phyloP scores from a whole-genome alignment of 2,329 filamentous ascomycete species.

The Fusarium sp. region DNA sequence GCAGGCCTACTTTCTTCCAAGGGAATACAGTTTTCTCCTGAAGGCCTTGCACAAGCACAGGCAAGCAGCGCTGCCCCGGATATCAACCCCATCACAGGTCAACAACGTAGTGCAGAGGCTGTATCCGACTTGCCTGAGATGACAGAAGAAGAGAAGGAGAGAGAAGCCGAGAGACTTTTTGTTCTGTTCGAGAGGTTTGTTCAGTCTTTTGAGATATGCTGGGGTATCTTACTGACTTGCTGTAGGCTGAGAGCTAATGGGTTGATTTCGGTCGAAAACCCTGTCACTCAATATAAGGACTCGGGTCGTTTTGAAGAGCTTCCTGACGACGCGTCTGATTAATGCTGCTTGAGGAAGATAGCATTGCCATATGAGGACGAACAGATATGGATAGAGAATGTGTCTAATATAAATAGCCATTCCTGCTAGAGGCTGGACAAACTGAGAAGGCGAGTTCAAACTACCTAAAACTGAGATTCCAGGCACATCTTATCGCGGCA shows the following conservation, averaged over 20 bases:
- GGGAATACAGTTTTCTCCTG: background rate
- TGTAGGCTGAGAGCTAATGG: background rate
- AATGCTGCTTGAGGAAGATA: background rate
- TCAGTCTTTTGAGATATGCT: too few species aligned
- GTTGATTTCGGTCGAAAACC: background rate
- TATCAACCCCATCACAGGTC: slow-evolving; percentile 3
- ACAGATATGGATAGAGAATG: background rate
- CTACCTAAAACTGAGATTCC: background rate
- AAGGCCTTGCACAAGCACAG: background rate
- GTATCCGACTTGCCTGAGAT: background rate
- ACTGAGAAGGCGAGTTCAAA: background rate
- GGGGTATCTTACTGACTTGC: background rate
- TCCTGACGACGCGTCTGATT: background rate
- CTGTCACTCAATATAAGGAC: background rate
- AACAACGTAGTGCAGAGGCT: background rate
- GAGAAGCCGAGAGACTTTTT: slow-evolving; percentile 2
- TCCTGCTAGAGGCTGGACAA: background rate
- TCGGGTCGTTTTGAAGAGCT: background rate
- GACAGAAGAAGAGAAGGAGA: slow-evolving; percentile 3
- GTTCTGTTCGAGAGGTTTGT: background rate
- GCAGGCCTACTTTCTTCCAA: background rate
- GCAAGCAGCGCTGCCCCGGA: background rate
- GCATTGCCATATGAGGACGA: too few species aligned
- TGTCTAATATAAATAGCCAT: background rate
- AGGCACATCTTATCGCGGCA: background rate